Percentiles rank a stretch among this genome's conserved stretches.
These are phyloP conservation scores for Didymosphaeria variabile DNA, from an alignment of 2,329 filamentous ascomycete genomes.

Conservation along the genomic window DNA sequence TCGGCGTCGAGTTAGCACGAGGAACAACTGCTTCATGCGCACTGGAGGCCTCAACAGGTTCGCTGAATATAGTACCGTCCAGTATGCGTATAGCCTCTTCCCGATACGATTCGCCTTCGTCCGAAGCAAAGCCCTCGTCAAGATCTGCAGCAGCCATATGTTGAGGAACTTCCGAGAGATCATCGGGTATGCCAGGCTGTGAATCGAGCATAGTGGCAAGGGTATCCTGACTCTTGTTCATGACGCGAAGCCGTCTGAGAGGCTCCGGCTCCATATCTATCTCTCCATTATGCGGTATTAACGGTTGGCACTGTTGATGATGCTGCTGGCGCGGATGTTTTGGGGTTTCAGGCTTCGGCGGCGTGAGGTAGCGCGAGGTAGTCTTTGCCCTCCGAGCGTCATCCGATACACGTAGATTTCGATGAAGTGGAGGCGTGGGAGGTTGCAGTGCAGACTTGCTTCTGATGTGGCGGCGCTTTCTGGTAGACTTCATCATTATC, in stretches of 20 bases:
- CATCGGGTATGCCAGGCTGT: constrained; percentile 37
- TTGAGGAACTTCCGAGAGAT: constrained; percentile 30
- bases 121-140: constrained; percentile 20
- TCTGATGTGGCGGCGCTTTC: constrained; percentile 32
- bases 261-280: constrained; percentile 18
- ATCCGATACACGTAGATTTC: constrained; percentile 17
- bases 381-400: constrained; percentile 19
- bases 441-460: constrained; percentile 41
- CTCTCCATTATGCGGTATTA: constrained; percentile 12
- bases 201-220: constrained; percentile 37
- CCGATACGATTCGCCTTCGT: constrained; percentile 13
- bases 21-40: background rate
- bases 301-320: no score
- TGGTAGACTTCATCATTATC: constrained; percentile 31
- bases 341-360: constrained; percentile 22
- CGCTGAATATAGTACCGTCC: constrained; percentile 31
- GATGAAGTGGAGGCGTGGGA: constrained; percentile 25
- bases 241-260: constrained; percentile 26
- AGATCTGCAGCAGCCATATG: background rate
- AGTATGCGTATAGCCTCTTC: constrained; percentile 32
- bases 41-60: constrained; percentile 16
- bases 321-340: background rate
- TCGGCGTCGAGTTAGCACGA: background rate
- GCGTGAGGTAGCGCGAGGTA: constrained; percentile 20
- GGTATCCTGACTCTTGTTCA: constrained; percentile 29